These are phyloP conservation scores for Strigomonas culicis DNA, from an alignment of 208 protist species.

Conservation along the genomic window DNA sequence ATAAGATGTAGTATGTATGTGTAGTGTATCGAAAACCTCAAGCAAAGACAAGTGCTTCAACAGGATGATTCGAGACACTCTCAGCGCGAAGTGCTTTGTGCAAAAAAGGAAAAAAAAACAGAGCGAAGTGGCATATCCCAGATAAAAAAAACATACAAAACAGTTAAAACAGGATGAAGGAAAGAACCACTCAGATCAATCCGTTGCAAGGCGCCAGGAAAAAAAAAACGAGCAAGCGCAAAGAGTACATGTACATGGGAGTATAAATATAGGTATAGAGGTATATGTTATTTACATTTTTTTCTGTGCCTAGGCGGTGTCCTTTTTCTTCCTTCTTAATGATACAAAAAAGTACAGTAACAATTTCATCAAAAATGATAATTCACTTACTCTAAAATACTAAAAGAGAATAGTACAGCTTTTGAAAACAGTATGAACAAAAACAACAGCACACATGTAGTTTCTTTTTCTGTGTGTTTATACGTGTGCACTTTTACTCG, in stretches of 20 bases:
- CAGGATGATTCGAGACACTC: no score
- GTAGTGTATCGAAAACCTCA: no score
- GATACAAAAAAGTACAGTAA: no score
- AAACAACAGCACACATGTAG: background rate
- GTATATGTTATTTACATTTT: no score
- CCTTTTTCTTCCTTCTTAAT: no score
- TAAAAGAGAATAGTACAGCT: background rate
- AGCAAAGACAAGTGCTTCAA: no score
- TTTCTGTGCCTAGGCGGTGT: background rate
- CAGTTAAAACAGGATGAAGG: background rate
- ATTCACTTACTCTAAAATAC: background rate
- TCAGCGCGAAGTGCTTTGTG: no score
- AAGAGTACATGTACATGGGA: no score
- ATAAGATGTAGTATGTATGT: no score
- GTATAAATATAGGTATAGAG: no score
- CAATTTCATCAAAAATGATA: background rate
- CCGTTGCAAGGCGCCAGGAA: background rate
- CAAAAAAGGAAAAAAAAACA: background rate
- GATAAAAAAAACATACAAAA: background rate
- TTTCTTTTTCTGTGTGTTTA: background rate
- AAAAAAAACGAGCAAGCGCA: background rate
- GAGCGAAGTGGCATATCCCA: background rate
- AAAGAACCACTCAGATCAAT: background rate
- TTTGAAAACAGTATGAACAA: background rate
- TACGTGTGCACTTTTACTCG: no score